phyloP scores from a whole-genome alignment of 23 red algal species.

The Cyanidium caldarium region DNA sequence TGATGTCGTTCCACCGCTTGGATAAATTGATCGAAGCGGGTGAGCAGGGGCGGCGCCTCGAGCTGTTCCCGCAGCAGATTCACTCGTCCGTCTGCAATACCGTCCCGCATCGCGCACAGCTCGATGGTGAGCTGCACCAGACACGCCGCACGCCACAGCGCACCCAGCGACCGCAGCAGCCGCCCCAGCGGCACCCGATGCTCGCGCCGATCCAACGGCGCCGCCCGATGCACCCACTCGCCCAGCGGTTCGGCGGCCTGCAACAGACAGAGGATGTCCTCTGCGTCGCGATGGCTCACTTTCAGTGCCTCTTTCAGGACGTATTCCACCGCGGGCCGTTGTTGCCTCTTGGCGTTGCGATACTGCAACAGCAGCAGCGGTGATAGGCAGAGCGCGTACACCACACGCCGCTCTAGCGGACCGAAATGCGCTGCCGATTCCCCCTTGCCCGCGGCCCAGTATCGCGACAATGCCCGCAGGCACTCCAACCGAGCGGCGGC shows the following conservation, averaged over 20 bases:
- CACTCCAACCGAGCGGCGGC: neutral
- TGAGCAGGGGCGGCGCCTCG: constrained; percentile 15
- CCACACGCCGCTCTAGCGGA: constrained; percentile 6
- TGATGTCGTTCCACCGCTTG: neutral
- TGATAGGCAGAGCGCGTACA: neutral
- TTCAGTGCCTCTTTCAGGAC: constrained; percentile 33
- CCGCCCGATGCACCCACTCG: neutral
- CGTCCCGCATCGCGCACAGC: constrained; percentile 19
- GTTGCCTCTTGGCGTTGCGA: constrained; percentile 24
- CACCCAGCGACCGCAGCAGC: neutral
- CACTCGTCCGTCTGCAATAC: constrained; percentile 25
- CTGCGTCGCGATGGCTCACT: constrained; percentile 15
- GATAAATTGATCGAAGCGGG: constrained; percentile 10
- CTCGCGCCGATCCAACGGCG: neutral
- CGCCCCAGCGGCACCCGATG: neutral
- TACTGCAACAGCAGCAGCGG: no score
- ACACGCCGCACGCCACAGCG: neutral
- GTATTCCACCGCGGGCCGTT: constrained; percentile 4
- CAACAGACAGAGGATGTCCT: constrained; percentile 13
- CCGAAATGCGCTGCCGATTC: constrained; percentile 3
- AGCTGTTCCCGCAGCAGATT: constrained; percentile 28
- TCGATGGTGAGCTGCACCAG: neutral
- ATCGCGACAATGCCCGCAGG: constrained; percentile 20
- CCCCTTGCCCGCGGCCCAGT: constrained; percentile 12
- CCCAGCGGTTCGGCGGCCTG: constrained; percentile 11